phyloP scores from a whole-genome alignment of 2,329 filamentous ascomycete species.

The Colletotrichum australisinense region DNA sequence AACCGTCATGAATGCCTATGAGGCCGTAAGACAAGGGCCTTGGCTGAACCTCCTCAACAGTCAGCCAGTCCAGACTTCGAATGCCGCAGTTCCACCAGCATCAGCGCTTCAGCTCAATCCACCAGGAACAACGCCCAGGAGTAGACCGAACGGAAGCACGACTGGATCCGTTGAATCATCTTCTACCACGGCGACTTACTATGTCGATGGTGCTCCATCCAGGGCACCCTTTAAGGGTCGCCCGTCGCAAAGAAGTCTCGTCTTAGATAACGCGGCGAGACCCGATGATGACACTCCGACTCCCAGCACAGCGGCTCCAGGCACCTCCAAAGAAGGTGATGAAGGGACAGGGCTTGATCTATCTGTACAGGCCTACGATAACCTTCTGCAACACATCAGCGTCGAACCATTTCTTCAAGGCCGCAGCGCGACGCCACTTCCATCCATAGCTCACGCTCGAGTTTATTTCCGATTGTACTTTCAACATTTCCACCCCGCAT shows the following conservation, averaged over 20 bases:
- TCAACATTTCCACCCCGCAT: slow-evolving; percentile 22
- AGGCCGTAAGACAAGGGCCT: not conserved
- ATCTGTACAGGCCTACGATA: not conserved
- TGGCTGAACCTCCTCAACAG: not conserved
- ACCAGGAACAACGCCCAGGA: not conserved
- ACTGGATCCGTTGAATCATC: not conserved
- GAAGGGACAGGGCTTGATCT: not conserved
- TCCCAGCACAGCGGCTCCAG: not conserved
- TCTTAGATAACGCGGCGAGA: not conserved
- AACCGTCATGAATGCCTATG: not conserved
- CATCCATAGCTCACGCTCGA: not conserved
- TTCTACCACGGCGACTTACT: slow-evolving; percentile 1
- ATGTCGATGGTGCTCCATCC: slow-evolving; percentile 16
- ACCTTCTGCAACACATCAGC: not conserved
- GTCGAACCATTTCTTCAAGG: not conserved
- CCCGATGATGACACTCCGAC: not conserved
- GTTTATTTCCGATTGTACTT: slow-evolving; percentile 23
- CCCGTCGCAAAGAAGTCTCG: not conserved
- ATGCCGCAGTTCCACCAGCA: not conserved
- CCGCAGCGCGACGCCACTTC: not conserved
- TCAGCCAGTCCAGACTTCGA: too few species aligned
- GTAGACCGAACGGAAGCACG: not conserved
- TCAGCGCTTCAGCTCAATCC: not conserved
- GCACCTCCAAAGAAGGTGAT: not conserved
- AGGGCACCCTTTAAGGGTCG: slow-evolving; percentile 22